Percentiles rank a stretch among this genome's conserved stretches.
Conservation (phyloP, 768 basidiomycete genomes). For the Termitomyces sp. region DNA sequence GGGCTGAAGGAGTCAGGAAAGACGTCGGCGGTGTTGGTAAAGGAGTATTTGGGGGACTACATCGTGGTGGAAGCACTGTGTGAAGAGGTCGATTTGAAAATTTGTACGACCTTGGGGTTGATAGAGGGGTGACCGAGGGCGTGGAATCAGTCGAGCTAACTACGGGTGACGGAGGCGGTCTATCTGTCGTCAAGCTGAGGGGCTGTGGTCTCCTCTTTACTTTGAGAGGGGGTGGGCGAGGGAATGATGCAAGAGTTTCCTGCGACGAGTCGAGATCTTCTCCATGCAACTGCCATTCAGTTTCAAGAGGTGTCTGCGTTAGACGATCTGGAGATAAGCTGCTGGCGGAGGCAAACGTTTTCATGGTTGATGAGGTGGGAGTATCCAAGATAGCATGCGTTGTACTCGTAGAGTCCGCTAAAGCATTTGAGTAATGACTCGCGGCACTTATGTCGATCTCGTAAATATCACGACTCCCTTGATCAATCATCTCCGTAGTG, state of each 20-base stretch:
- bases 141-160: slow-evolving; percentile 34
- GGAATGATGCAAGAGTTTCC: slow-evolving; percentile 28
- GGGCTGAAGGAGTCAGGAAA: slow-evolving; percentile 5
- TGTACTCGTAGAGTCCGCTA: slow-evolving; percentile 7
- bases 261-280: background rate
- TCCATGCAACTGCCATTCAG: slow-evolving; percentile 9
- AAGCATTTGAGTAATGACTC: background rate
- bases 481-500: background rate
- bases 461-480: background rate
- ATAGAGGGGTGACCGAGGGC: slow-evolving; percentile 32
- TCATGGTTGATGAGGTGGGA: slow-evolving; percentile 13
- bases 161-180: slow-evolving; percentile 27
- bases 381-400: slow-evolving; percentile 15
- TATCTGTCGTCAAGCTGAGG: slow-evolving; percentile 23
- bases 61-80: slow-evolving; percentile 24
- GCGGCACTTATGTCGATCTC: background rate
- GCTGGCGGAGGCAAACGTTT: slow-evolving; percentile 15
- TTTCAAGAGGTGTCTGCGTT: slow-evolving; percentile 1
- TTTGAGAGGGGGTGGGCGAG: slow-evolving; percentile 31
- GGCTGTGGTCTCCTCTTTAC: slow-evolving; percentile 32
- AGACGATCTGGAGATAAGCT: slow-evolving; percentile 23
- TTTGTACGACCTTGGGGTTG: slow-evolving; percentile 10
- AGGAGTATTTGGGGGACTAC: slow-evolving; percentile 31
- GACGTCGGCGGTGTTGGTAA: slow-evolving; percentile 26
- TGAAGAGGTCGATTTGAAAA: slow-evolving; percentile 17